A percentile compares a stretch with the other conserved stretches of the same genome.
Evolutionary conservation across 2,329 filamentous ascomycete species (phyloP).

Genomic region (Talaromyces sp.): DNA sequence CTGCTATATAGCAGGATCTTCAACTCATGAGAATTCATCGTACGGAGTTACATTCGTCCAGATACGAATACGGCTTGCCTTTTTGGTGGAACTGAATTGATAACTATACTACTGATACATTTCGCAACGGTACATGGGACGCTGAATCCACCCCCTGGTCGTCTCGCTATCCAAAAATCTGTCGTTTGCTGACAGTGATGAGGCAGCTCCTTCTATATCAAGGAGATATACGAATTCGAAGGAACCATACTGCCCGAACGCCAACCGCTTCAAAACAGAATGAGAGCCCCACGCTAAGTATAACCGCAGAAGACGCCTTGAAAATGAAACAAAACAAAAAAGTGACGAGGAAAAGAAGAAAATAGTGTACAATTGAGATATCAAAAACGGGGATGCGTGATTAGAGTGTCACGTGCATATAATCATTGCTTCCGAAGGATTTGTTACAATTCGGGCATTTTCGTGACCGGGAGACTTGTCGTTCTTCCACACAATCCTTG

Average conservation of each 20-base stretch:
- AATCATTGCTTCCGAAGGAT: conserved; percentile 85
- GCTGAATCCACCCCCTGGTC: conserved; percentile 4
- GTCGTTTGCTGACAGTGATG: not conserved
- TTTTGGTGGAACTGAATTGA: not conserved
- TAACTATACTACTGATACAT: conserved; percentile 16
- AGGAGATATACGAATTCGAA: not conserved
- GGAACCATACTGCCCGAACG: conserved; percentile 11
- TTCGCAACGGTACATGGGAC: conserved; percentile 9
- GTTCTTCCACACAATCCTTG: conserved; percentile 82
- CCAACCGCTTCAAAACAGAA: conserved; percentile 15
- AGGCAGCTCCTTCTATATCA: not conserved
- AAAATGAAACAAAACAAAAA: conserved; percentile 12
- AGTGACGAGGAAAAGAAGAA: conserved; percentile 20
- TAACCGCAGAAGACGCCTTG: conserved; percentile 12
- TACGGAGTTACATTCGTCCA: not conserved
- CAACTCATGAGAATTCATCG: conserved; percentile 51
- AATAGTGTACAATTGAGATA: conserved; percentile 32
- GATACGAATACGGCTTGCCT: not conserved
- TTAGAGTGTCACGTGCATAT: conserved; percentile 62
- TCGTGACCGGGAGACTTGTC: conserved; percentile 81
- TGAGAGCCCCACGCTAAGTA: conserved; percentile 13
- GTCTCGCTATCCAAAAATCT: conserved; percentile 10
- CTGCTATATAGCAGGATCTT: conserved; percentile 65
- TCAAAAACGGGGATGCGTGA: conserved; percentile 19
- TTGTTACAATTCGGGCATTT: conserved; percentile 95